phyloP scores from a whole-genome alignment of 2,329 filamentous ascomycete species.

The Mollisia scopiformis region DNA sequence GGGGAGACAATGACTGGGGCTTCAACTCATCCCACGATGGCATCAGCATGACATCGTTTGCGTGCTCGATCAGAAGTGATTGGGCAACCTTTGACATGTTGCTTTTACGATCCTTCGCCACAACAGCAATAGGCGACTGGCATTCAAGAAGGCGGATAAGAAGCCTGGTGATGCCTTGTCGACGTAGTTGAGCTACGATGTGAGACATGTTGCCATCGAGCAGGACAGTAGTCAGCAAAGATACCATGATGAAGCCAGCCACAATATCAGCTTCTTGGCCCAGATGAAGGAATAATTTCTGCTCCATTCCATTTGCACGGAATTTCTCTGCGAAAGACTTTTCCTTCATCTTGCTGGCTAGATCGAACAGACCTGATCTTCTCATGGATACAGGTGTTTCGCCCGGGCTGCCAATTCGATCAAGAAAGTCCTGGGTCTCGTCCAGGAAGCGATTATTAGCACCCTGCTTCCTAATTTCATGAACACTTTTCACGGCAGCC shows the following conservation, averaged over 20 bases:
- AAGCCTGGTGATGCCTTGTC: conserved; percentile 56
- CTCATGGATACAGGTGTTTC: conserved; percentile 53
- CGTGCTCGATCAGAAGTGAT: conserved; percentile 56
- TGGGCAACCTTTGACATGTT: conserved; percentile 72
- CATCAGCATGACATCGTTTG: conserved; percentile 53
- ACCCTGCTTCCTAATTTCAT: conserved; percentile 67
- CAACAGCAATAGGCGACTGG: conserved; percentile 56
- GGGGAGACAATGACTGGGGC: conserved; percentile 59
- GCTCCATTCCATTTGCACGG: conserved; percentile 72
- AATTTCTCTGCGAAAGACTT: conserved; percentile 71
- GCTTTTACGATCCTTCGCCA: conserved; percentile 66
- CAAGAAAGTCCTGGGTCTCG: conserved; percentile 65
- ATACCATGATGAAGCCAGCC: conserved; percentile 65
- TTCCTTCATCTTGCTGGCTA: conserved; percentile 61
- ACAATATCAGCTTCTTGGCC: conserved; percentile 62
- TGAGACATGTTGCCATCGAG: conserved; percentile 62
- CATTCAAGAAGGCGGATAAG: conserved; percentile 57
- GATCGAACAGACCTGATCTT: conserved; percentile 61
- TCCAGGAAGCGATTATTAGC: conserved; percentile 69
- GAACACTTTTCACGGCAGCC: conserved; percentile 58
- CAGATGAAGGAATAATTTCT: conserved; percentile 66
- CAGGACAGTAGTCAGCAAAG: conserved; percentile 65
- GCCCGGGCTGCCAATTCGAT: conserved; percentile 58
- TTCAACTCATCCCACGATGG: conserved; percentile 61
- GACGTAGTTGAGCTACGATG: conserved; percentile 58